Evolutionary conservation across 2,329 filamentous ascomycete species (phyloP).

Genomic region (Ascochyta clinopodiicola): DNA sequence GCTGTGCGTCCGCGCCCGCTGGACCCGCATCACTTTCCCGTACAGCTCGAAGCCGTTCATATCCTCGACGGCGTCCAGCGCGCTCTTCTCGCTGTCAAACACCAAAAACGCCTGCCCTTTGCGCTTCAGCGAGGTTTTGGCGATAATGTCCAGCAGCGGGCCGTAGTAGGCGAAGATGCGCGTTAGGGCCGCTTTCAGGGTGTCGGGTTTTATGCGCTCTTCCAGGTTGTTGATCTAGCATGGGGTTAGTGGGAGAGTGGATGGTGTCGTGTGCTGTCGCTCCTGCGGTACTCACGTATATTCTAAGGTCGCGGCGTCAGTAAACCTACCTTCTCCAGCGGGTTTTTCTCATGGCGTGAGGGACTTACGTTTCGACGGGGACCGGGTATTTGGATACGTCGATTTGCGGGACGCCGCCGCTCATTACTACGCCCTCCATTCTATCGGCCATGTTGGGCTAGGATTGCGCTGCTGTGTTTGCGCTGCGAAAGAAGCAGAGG

Average conservation of each 20-base stretch:
- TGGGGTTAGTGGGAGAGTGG: conserved; percentile 2
- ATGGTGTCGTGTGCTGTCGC: too few species aligned
- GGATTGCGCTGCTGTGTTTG: too few species aligned
- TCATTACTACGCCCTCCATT: conserved; percentile 44
- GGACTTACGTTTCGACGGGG: conserved; percentile 46
- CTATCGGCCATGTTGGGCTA: conserved; percentile 39
- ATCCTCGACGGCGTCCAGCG: conserved; percentile 81
- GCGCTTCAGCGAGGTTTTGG: conserved; percentile 87
- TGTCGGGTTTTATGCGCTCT: conserved; percentile 84
- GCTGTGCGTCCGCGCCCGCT: conserved; percentile 81
- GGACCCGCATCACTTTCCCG: conserved; percentile 85
- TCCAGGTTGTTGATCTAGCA: conserved; percentile 78
- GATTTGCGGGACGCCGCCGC: conserved; percentile 25
- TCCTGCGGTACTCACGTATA: conserved; percentile 40
- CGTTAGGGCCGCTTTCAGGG: conserved; percentile 73
- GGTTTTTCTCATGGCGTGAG: too few species aligned
- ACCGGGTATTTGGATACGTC: conserved; percentile 44
- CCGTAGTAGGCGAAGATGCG: conserved; percentile 91
- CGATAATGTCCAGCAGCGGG: conserved; percentile 80
- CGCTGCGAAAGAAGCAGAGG: too few species aligned
- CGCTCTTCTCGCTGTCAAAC: conserved; percentile 82
- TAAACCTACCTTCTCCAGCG: not conserved
- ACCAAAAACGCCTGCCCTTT: conserved; percentile 97
- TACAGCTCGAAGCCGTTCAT: conserved; percentile 93
- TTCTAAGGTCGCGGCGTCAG: conserved; percentile 26